Evolutionary conservation across 345 rosid genomes (phyloP).

Genomic region (Passiflora organensis): DNA sequence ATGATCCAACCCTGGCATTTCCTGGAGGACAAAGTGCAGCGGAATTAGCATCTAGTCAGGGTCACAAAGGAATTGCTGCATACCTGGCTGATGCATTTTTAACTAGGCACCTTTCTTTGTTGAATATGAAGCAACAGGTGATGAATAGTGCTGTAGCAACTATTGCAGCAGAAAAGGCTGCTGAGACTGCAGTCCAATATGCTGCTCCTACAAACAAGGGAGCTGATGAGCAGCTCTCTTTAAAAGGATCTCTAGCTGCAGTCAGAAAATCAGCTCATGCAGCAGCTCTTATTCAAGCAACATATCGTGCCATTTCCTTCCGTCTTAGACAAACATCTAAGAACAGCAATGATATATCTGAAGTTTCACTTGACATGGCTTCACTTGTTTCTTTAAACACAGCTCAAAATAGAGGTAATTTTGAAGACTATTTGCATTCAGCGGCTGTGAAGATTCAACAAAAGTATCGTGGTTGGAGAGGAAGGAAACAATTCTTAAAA

Average conservation of each 20-base stretch:
- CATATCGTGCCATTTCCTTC: slow-evolving; percentile 41
- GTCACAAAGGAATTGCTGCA: slow-evolving; percentile 68
- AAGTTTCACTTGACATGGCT: slow-evolving; percentile 38
- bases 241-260: slow-evolving; percentile 60
- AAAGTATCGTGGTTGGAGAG: slow-evolving; percentile 64
- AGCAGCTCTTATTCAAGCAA: slow-evolving; percentile 54
- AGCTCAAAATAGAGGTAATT: slow-evolving; percentile 31
- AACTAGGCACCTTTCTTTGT: slow-evolving; percentile 34
- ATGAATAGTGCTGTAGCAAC: slow-evolving; percentile 17
- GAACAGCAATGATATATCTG: slow-evolving; percentile 23
- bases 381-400: slow-evolving; percentile 42
- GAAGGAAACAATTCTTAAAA: slow-evolving; percentile 52
- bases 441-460: slow-evolving; percentile 57
- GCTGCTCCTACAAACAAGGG: slow-evolving; percentile 10
- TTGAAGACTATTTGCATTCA: slow-evolving; percentile 56
- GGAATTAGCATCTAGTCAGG: slow-evolving; percentile 54
- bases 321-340: slow-evolving; percentile 33
- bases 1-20: slow-evolving; percentile 51
- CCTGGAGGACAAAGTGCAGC: slow-evolving; percentile 62
- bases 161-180: slow-evolving; percentile 22
- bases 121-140: slow-evolving; percentile 26
- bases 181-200: slow-evolving; percentile 20
- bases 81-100: slow-evolving; percentile 54
- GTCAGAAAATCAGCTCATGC: slow-evolving; percentile 56
- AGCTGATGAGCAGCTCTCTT: slow-evolving; percentile 32